Percentiles rank a stretch among this genome's conserved stretches.
These are phyloP conservation scores for Calonectria pauciramosa DNA, from an alignment of 2,329 filamentous ascomycete species.

Conservation along the genomic window DNA sequence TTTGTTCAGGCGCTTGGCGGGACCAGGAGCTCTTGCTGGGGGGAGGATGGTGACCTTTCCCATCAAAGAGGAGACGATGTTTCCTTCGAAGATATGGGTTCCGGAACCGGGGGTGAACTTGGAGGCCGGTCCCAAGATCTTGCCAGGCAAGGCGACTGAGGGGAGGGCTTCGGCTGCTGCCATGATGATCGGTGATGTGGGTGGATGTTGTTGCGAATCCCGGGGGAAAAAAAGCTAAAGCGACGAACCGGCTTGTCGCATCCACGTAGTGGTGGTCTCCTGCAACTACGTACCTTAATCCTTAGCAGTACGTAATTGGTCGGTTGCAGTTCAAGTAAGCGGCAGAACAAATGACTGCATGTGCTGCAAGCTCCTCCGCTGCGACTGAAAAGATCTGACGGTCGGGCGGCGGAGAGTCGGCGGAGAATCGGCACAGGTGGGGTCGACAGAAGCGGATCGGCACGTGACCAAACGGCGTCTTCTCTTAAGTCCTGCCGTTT, in stretches of 20 bases:
- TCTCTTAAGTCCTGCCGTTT: constrained; percentile 45
- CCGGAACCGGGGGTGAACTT: constrained; percentile 83
- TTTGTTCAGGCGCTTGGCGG: constrained; percentile 71
- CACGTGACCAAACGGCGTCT: constrained; percentile 35
- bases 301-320: background rate
- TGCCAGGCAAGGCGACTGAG: constrained; percentile 83
- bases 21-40: constrained; percentile 61
- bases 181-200: constrained; percentile 9
- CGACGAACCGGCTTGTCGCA: background rate
- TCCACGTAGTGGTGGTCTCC: background rate
- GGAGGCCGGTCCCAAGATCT: constrained; percentile 77
- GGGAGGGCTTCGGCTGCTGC: constrained; percentile 54
- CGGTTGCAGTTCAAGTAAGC: background rate
- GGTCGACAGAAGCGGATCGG: background rate
- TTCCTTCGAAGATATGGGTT: constrained; percentile 83
- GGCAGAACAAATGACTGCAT: background rate
- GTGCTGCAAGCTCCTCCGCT: background rate
- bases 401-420: background rate
- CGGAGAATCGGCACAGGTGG: constrained; percentile 18
- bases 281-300: background rate
- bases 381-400: constrained; percentile 21
- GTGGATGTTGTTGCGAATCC: constrained; percentile 35
- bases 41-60: constrained; percentile 74
- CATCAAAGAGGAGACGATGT: constrained; percentile 86
- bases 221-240: background rate